Percentiles rank a stretch among this genome's conserved stretches.
phyloP scores from a whole-genome alignment of 164 flowering plant genomes.

The Piper betle region DNA sequence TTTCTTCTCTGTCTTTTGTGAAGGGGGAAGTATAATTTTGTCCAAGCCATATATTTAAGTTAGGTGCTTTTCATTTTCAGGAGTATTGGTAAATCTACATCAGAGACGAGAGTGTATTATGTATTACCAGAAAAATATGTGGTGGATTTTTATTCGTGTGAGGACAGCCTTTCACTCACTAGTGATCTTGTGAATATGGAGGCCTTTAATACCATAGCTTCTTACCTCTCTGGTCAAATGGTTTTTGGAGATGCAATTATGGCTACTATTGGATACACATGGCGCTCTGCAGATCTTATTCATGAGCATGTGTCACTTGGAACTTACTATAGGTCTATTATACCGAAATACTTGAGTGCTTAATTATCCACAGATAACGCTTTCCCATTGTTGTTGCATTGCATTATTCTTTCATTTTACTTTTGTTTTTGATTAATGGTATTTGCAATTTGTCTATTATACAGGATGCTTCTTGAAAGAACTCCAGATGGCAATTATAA shows the following conservation, averaged over 20 bases:
- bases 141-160: slow-evolving; percentile 12
- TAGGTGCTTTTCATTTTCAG: slow-evolving; percentile 20
- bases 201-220: slow-evolving; percentile 59
- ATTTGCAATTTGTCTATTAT: too few species aligned
- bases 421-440: too few species aligned
- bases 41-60: background rate
- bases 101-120: slow-evolving; percentile 76
- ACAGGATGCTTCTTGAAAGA: slow-evolving; percentile 68
- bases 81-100: slow-evolving; percentile 70
- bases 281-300: slow-evolving; percentile 54
- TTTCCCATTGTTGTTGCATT: background rate
- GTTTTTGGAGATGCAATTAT: slow-evolving; percentile 69
- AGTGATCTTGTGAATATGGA: slow-evolving; percentile 12
- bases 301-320: slow-evolving; percentile 50
- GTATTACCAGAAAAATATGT: slow-evolving; percentile 23
- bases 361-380: background rate
- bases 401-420: background rate
- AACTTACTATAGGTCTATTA: slow-evolving; percentile 65
- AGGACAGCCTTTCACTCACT: slow-evolving; percentile 13
- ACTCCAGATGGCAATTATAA: slow-evolving; percentile 69
- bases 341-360: background rate
- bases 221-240: slow-evolving; percentile 57
- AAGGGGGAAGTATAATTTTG: background rate
- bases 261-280: slow-evolving; percentile 67
- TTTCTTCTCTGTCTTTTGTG: background rate